Percentiles rank a stretch among this genome's conserved stretches.
These are phyloP conservation scores for Papiliotrema nemorosa DNA, from an alignment of 1,284 basidiomycete genomes.

Conservation along the genomic window DNA sequence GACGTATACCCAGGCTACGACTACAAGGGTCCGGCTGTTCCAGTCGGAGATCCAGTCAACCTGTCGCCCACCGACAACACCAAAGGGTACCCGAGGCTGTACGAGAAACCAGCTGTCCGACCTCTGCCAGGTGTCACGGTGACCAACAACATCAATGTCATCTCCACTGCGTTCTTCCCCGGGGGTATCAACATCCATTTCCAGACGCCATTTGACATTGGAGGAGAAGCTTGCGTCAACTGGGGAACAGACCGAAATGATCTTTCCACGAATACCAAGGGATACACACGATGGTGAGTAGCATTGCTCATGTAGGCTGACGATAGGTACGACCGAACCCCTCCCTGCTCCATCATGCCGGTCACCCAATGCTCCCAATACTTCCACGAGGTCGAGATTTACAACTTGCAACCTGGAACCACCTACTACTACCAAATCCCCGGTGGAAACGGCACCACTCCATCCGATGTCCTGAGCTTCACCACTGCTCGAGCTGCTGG, in stretches of 20 bases:
- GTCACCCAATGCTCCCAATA: slow-evolving; percentile 32
- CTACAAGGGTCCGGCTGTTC: background rate
- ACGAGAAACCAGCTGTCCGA: slow-evolving; percentile 23
- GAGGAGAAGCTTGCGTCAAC: slow-evolving; percentile 16
- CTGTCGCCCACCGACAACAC: background rate
- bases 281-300: slow-evolving; percentile 7
- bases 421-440: slow-evolving; percentile 34
- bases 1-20: too few relatives aligned
- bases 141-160: slow-evolving; percentile 40
- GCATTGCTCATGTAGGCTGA: background rate
- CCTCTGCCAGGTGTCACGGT: slow-evolving; percentile 11
- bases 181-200: slow-evolving; percentile 34
- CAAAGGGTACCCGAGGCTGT: slow-evolving; percentile 16
- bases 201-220: slow-evolving; percentile 35
- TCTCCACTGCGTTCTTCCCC: slow-evolving; percentile 24
- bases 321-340: slow-evolving; percentile 27
- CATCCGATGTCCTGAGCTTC: slow-evolving; percentile 23
- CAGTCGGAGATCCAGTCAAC: background rate
- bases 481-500: slow-evolving; percentile 22
- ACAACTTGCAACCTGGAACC: slow-evolving; percentile 15
- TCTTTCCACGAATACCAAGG: slow-evolving; percentile 14
- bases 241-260: slow-evolving; percentile 16
- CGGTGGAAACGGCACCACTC: slow-evolving; percentile 31
- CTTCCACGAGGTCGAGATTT: slow-evolving; percentile 32
- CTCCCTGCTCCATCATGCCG: slow-evolving; percentile 22